Base-by-base conservation (phyloP, 148 eudicot genomes). In the Rhododendron vialii region DNA sequence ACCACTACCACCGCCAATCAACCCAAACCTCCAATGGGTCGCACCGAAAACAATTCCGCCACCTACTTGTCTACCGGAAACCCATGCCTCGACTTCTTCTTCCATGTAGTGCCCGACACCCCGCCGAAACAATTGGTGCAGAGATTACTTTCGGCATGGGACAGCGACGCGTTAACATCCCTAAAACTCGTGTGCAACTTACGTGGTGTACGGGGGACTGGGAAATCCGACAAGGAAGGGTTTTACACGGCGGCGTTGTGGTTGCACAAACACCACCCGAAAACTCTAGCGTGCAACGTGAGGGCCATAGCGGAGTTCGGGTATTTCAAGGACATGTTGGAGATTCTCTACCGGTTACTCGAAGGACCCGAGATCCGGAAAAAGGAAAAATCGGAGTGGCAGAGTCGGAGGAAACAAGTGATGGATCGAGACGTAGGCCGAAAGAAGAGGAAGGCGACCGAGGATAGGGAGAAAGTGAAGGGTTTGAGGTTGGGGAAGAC, bases 211-310 rank as follows among this genome's bases (percentile, higher is more conserved):
- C 47, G 88, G 1, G 88, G 88, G n/a, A 82, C 88, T 18, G 88
- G 85, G 5, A 86, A 86, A 3, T 82, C 77, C 14, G 85, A 86
- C 41, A 86, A 81, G 43, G 85, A 86, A 43, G 57, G 85, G 6
- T 86, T 45, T 20, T 86, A 86, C 57, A 61, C 47, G 24, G 73
- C 88, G 9, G 85, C 85, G 2, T 28, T 86, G 6, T 86, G 88
- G 88, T 74, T 86, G 18, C 85, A 86, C 75, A 51, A 82, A 26
- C 9, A 82, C 84, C 88, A 86, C 36, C 85, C 88, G 14, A 86
- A 82, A 86, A 82, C 85, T 67, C 88, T 86, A 82, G 85, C 88
- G 1, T 82, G 43, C 38, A 81, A 15, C 36, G 8, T 7, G 15
- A 24, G 0, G 2, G 61, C 24, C 5, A 55, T 73, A 13, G 85